These are phyloP conservation scores for Discostella stelligera DNA, from an alignment of 352 stramenopile genomes.

Conservation along the genomic window DNA sequence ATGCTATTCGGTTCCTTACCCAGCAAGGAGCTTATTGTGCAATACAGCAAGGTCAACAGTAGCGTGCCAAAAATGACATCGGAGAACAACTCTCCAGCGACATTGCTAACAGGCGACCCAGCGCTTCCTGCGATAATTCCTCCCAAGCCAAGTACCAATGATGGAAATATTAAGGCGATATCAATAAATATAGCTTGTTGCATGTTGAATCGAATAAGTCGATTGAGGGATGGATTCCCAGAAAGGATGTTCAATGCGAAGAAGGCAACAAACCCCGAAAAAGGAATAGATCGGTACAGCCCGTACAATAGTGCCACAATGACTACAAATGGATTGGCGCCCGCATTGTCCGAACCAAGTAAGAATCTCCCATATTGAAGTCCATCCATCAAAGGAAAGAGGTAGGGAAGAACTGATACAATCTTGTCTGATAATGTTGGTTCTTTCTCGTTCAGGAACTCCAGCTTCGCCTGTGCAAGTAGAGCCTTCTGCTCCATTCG, in stretches of 20 bases:
- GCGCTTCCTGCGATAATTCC: constrained; percentile 29
- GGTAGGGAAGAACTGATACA: constrained; percentile 74
- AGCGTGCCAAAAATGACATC: constrained; percentile 74
- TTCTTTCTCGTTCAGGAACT: constrained; percentile 75
- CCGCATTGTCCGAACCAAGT: constrained; percentile 57
- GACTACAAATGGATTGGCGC: constrained; percentile 62
- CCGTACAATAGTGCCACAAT: constrained; percentile 62
- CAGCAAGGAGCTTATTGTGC: constrained; percentile 62
- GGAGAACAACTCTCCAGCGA: constrained; percentile 52
- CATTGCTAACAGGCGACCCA: constrained; percentile 32
- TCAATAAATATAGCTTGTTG: constrained; percentile 86
- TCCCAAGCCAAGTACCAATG: constrained; percentile 57
- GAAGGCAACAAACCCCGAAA: constrained; percentile 78
- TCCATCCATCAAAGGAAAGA: constrained; percentile 80
- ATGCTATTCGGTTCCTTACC: constrained; percentile 68
- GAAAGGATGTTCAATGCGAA: constrained; percentile 69
- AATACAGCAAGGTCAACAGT: constrained; percentile 63
- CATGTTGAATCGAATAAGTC: constrained; percentile 82
- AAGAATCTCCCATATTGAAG: constrained; percentile 79
- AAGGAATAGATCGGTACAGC: constrained; percentile 72
- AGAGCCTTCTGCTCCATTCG: constrained; percentile 51
- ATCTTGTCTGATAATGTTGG: constrained; percentile 66
- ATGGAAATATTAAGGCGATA: constrained; percentile 83
- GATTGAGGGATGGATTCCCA: constrained; percentile 73
- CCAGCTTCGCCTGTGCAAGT: constrained; percentile 53